phyloP scores from a whole-genome alignment of 1,284 basidiomycete genomes.

The Pseudozyma flocculosa region DNA sequence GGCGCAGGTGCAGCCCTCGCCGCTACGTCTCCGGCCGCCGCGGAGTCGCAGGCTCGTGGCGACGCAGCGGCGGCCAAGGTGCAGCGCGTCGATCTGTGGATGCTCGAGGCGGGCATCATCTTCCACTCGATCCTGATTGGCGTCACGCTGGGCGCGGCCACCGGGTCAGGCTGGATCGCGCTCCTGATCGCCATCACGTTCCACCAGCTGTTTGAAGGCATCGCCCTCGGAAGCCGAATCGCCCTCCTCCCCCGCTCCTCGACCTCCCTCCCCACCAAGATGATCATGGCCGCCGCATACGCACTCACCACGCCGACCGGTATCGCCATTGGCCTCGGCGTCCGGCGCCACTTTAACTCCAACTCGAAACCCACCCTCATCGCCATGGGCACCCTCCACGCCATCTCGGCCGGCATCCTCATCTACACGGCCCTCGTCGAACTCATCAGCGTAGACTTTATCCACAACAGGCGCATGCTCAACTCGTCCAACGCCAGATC shows the following conservation, averaged over 20 bases:
- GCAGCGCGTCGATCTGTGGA: slow-evolving; percentile 44
- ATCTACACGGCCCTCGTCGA: slow-evolving; percentile 89
- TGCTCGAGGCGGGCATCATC: slow-evolving; percentile 61
- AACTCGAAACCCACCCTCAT: slow-evolving; percentile 72
- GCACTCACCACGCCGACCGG: slow-evolving; percentile 63
- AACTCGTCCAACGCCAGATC: slow-evolving; percentile 4
- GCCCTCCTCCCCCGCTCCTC: slow-evolving; percentile 26
- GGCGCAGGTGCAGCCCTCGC: too few relatives aligned
- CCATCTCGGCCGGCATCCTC: slow-evolving; percentile 82
- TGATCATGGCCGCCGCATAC: slow-evolving; percentile 42
- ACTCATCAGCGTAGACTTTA: slow-evolving; percentile 60
- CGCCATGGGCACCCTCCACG: slow-evolving; percentile 79
- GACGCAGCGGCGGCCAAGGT: slow-evolving; percentile 3
- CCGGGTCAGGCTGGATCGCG: slow-evolving; percentile 38
- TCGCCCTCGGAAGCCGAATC: slow-evolving; percentile 40
- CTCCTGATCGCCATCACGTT: slow-evolving; percentile 55
- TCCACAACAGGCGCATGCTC: slow-evolving; percentile 22
- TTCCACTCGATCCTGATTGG: slow-evolving; percentile 58
- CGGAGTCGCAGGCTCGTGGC: too few relatives aligned
- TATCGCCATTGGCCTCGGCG: slow-evolving; percentile 70
- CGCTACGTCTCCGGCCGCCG: too few relatives aligned
- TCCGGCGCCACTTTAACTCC: slow-evolving; percentile 79
- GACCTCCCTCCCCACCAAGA: slow-evolving; percentile 16
- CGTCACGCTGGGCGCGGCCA: slow-evolving; percentile 56
- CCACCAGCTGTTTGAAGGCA: slow-evolving; percentile 46